Base-by-base conservation (phyloP, 305 asterid genomes). In the Rubia balearica region DNA sequence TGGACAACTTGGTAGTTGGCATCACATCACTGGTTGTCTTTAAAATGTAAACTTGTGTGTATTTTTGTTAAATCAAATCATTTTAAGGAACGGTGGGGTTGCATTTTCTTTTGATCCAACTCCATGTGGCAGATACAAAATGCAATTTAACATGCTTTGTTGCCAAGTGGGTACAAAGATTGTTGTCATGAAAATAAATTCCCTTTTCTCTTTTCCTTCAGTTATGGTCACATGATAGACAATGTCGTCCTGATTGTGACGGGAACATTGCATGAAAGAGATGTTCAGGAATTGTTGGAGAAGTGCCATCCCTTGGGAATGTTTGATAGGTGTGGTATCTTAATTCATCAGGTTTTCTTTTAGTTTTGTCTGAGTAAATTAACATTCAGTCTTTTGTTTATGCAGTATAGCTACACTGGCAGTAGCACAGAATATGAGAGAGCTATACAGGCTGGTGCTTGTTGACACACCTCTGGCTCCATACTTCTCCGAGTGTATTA, bases 191-290 rank as follows among this genome's bases (percentile, higher is more conserved):
- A 21, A 27, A 21, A 8, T 74, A 59, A 59, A 14, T 19, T n/a
- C 19, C 21, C n/a, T 59, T 24, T 16, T 69, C 41, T 62, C 30
- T 62, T 27, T 42, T 36, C 17, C 13, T 78, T 68, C 79, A 91
- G 99, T 78, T 94, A 94, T 42, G 99, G 99, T 69, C 99, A 94
- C 85, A 94, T 94, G 99, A 94, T 94, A 62, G 99, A 94, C 88
- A 91, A 91, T 76, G 99, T 91, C 62, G 97, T 94, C 78, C 91
- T 92, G 30, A 94, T 94, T 81, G 99, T 94, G 71, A 94, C 99
- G 63, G 99, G 98, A 78, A 94, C 99, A 65, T 81, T 94, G 88
- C 99, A 94, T 66, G 99, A 94, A 83, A 87, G 99, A 81, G 99
- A 94, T 82, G 99, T 94, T 79, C 99, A 94, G 77, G 99, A 94